Evolutionary conservation across 257 asterid species (phyloP).

Genomic region (Thymus quinquecostatus): DNA sequence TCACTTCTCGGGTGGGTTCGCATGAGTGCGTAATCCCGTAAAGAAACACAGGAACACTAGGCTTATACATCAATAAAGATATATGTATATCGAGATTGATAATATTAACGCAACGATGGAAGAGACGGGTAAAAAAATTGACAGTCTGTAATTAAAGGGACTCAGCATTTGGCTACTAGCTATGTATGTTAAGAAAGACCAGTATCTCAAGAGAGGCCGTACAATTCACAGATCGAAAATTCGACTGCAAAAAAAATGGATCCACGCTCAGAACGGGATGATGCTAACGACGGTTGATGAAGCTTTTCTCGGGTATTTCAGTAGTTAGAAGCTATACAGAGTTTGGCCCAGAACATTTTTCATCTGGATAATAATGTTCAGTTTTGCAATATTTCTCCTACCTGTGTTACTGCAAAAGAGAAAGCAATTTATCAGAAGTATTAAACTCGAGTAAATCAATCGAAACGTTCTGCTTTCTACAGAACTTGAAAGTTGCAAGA

Average conservation of each 20-base stretch:
- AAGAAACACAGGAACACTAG: not conserved
- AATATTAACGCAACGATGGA: conserved; percentile 7
- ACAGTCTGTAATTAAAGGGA: conserved; percentile 6
- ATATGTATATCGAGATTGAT: not conserved
- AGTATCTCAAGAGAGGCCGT: conserved; percentile 8
- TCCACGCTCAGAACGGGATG: conserved; percentile 21
- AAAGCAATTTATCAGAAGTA: conserved; percentile 23
- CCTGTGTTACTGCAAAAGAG: conserved; percentile 33
- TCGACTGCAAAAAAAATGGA: conserved; percentile 16
- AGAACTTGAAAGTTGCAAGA: not conserved
- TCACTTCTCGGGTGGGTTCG: too few species aligned
- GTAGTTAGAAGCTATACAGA: conserved; percentile 40
- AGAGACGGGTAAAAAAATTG: not conserved
- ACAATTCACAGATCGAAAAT: conserved; percentile 23
- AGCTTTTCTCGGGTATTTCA: conserved; percentile 13
- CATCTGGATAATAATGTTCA: conserved; percentile 10
- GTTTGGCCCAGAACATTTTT: conserved; percentile 23
- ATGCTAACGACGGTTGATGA: too few species aligned
- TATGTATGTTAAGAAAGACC: conserved; percentile 14
- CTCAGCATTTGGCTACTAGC: conserved; percentile 20
- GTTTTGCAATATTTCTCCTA: conserved; percentile 22
- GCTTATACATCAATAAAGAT: too few species aligned
- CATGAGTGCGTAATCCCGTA: not conserved
- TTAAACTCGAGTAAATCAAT: too few species aligned
- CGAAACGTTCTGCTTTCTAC: too few species aligned